Conservation (phyloP, 177 flowering plant genomes). For the Telopea speciosissima region DNA sequence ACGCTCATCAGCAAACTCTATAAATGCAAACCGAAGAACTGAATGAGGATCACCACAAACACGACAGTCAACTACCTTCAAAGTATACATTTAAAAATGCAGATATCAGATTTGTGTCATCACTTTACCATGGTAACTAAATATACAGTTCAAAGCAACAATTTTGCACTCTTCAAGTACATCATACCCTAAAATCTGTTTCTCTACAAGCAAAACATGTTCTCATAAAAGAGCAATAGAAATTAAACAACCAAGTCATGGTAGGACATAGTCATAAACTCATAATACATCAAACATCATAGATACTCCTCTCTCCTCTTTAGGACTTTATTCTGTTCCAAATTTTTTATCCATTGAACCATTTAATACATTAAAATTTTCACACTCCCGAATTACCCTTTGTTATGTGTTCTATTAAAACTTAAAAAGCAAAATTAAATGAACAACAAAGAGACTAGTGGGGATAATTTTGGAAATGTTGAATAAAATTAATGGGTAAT, state of each 20-base stretch:
- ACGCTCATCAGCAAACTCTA: slow-evolving; percentile 96
- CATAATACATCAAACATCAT: too few species aligned
- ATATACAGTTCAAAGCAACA: not conserved
- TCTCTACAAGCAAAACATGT: not conserved
- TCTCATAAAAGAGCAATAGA: not conserved
- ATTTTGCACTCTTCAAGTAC: not conserved
- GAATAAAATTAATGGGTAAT: too few species aligned
- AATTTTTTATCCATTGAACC: too few species aligned
- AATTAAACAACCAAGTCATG: not conserved
- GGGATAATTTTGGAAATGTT: too few species aligned
- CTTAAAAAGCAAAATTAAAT: too few species aligned
- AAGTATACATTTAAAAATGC: slow-evolving; percentile 12
- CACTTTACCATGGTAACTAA: slow-evolving; percentile 1
- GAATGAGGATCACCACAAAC: slow-evolving; percentile 97
- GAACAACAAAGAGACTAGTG: too few species aligned
- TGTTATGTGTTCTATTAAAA: too few species aligned
- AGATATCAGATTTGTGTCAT: not conserved
- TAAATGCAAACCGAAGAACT: slow-evolving; percentile 85
- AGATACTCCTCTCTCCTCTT: too few species aligned
- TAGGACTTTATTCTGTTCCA: too few species aligned
- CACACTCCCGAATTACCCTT: too few species aligned
- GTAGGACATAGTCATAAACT: too few species aligned
- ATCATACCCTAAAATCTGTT: not conserved
- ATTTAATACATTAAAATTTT: too few species aligned
- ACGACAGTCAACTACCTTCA: slow-evolving; percentile 93